phyloP scores from a whole-genome alignment of 768 basidiomycete species.

The Lactarius indigo region DNA sequence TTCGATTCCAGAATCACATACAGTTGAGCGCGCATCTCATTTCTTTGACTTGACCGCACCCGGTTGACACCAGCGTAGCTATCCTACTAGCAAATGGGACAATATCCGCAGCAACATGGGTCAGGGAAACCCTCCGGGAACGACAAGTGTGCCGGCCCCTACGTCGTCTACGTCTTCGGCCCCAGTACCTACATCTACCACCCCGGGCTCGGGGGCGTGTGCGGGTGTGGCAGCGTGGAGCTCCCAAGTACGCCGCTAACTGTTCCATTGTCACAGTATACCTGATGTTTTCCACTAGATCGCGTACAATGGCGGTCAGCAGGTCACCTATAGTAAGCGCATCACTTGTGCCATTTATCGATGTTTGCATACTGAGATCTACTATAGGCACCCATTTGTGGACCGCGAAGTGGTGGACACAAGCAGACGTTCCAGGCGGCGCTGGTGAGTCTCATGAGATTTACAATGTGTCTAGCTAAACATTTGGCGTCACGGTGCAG shows the following conservation, averaged over 20 bases:
- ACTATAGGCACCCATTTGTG: slow-evolving; percentile 47
- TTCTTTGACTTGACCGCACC: background rate
- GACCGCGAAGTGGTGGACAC: slow-evolving; percentile 64
- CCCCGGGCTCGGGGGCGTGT: slow-evolving; percentile 35
- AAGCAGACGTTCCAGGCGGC: slow-evolving; percentile 53
- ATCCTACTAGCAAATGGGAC: slow-evolving; percentile 66
- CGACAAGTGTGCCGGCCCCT: slow-evolving; percentile 19
- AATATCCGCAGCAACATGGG: slow-evolving; percentile 67
- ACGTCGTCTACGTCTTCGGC: slow-evolving; percentile 19
- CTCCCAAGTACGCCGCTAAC: slow-evolving; percentile 34
- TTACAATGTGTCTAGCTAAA: slow-evolving; percentile 3
- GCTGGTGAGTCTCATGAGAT: slow-evolving; percentile 35
- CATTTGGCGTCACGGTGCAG: slow-evolving; percentile 34
- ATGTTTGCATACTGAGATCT: background rate
- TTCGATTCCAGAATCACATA: slow-evolving; percentile 52
- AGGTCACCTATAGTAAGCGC: slow-evolving; percentile 44
- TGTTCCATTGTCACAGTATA: background rate
- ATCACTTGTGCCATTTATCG: background rate
- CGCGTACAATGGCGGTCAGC: slow-evolving; percentile 45
- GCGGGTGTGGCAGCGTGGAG: slow-evolving; percentile 48
- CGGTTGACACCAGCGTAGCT: slow-evolving; percentile 36
- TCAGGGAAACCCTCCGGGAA: slow-evolving; percentile 21
- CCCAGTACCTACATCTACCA: slow-evolving; percentile 29
- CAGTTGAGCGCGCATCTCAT: slow-evolving; percentile 34
- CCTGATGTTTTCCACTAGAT: slow-evolving; percentile 30